A percentile compares a stretch with the other conserved stretches of the same genome.
phyloP scores from a whole-genome alignment of 495 filamentous ascomycete species.

The Clohesyomyces aquaticus region DNA sequence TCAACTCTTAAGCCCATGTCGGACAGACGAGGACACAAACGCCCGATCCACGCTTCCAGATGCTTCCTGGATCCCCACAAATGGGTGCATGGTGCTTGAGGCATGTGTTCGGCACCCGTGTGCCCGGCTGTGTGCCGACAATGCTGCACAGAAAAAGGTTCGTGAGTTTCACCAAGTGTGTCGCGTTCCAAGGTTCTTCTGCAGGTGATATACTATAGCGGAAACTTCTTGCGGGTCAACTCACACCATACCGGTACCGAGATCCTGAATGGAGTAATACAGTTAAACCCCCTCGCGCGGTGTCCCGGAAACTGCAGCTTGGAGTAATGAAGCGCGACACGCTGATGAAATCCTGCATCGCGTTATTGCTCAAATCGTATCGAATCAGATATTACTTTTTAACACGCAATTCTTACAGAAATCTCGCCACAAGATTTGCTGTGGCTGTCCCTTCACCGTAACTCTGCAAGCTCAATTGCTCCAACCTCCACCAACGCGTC shows the following conservation, averaged over 20 bases:
- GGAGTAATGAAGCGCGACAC: not conserved
- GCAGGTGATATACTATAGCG: conserved; percentile 36
- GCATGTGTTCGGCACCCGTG: not conserved
- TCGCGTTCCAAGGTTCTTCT: conserved; percentile 15
- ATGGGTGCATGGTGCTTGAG: not conserved
- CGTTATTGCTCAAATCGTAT: not conserved
- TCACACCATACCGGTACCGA: conserved; percentile 36
- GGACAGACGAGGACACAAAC: conserved; percentile 1
- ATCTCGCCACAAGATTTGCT: not conserved
- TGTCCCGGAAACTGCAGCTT: not conserved
- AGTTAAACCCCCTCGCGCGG: conserved; percentile 18
- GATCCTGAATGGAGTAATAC: conserved; percentile 27
- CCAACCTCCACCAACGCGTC: conserved; percentile 22
- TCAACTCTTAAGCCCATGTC: not conserved
- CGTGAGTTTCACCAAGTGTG: conserved; percentile 1
- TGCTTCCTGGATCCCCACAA: not conserved
- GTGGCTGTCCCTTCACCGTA: conserved; percentile 11
- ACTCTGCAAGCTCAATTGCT: conserved; percentile 19
- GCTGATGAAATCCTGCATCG: not conserved
- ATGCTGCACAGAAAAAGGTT: conserved; percentile 1
- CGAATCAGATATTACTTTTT: not conserved
- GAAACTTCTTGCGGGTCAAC: conserved; percentile 25
- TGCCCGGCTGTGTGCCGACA: conserved; percentile 13
- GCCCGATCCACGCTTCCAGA: conserved; percentile 5
- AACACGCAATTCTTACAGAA: not conserved